Base-by-base conservation (phyloP, 352 stramenopile genomes). In the Blastocystis sp. region DNA sequence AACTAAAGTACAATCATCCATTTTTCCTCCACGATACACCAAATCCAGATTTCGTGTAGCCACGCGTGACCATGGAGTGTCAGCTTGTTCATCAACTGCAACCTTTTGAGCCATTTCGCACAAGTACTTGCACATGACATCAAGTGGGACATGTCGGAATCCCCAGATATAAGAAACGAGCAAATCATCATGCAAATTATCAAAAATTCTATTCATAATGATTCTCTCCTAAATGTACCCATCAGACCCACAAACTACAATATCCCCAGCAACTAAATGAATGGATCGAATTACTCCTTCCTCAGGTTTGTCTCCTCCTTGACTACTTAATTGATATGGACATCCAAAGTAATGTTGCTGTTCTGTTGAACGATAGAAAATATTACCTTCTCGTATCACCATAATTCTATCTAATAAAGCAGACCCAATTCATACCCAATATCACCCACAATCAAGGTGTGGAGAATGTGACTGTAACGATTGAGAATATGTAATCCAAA, bases 11-110 rank as follows among this genome's bases (percentile, higher is more conserved):
- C 59, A 78, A n/a, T 87, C 77, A 63, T 87, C 77, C 65, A 78
- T 87, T 29, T 87, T 87, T 9, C 77, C 77, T 57, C 77, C 77
- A n/a, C 65, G 42, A 63, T 87, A 87, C 27, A 87, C 77, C n/a
- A 87, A 46, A 43, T 87, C 77, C 1, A 87, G 49, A 59, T 87
- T 74, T 32, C 49, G 59, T 24, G 77, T 78, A 11, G 77, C 77
- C 1, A 78, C 77, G 0, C 77, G 51, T 12, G 77, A 87, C 77
- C 77, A 87, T 4, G 77, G 77, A 37, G 77, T 87, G 7, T 87
- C 77, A 6, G 59, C 77, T 42, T 61, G 27, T 1, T 58, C 39
- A 54, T 74, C 59, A 4, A 87, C 77, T 9, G 59, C 65, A 14
- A 87, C 65, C 42, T 87, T 78, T 37, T 74, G 59, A 24, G 77